A percentile compares a stretch with the other conserved stretches of the same genome.
Evolutionary conservation across 2,329 filamentous ascomycete species (phyloP).

Genomic region (Zymoseptoria passerinii): DNA sequence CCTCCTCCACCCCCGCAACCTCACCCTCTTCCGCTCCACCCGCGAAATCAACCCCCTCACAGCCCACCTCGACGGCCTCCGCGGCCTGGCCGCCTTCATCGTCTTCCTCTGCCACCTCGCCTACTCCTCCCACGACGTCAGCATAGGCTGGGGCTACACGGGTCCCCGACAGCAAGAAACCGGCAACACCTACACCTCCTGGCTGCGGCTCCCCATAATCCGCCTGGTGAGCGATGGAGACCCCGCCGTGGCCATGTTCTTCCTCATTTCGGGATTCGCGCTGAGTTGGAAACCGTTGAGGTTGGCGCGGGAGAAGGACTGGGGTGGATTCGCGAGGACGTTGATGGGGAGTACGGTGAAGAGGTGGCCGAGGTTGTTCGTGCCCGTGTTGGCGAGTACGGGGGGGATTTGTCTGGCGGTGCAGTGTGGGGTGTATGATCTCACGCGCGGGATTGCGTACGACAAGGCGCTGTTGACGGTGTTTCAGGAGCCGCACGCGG

Average conservation of each 20-base stretch:
- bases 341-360: constrained; percentile 7
- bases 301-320: constrained; percentile 1
- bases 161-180: constrained; percentile 1
- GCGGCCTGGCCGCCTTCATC: constrained; percentile 14
- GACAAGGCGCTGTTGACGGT: neutral
- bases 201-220: constrained; percentile 15
- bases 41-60: neutral
- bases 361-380: constrained; percentile 9
- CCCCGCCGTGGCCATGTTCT: constrained; percentile 13
- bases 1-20: neutral
- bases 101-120: constrained; percentile 15
- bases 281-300: constrained; percentile 9
- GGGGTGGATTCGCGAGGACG: neutral
- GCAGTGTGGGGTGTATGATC: neutral
- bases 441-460: neutral
- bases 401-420: neutral
- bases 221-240: constrained; percentile 11
- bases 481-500: neutral
- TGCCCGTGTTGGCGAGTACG: constrained; percentile 7
- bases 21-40: neutral
- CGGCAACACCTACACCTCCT: neutral
- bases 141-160: constrained; percentile 6
- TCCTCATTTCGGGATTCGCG: constrained; percentile 13
- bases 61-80: constrained; percentile 15
- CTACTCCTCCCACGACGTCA: constrained; percentile 5